Evolutionary conservation across 495 filamentous ascomycete genomes (phyloP), one percentile per base, ranked within the genome.

Genomic region (Trichoderma orchidacearum): DNA sequence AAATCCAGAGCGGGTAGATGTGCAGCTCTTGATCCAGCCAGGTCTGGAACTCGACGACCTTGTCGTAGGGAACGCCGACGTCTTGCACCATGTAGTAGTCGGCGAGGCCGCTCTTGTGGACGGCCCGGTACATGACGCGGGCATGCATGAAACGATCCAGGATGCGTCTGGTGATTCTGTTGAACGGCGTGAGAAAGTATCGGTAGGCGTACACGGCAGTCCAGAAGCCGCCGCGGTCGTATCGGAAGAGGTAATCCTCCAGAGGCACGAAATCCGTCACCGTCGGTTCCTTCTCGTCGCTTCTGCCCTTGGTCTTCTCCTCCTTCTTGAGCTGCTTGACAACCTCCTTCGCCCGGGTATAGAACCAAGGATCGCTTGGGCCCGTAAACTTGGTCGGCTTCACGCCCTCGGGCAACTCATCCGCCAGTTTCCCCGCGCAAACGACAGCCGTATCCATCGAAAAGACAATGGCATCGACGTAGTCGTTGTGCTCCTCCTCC

Each of bases 181-280:
- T 80, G 65, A 80, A 80, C n/a, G 78, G 78, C 6, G 68, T 67
- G 15, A 69, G 58, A 61, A 80, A 80, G 58, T 79, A 80, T 9
- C 64, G 50, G 63, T 72, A 82, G 0, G 78, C 76, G 48, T 76
- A 75, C 18, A 60, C 57, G 21, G 73, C 79, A 1, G 75, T 75
- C 80, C 79, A 83, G 69, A 84, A 84, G 0, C 72, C 78, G 51
- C 77, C 80, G 41, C 80, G 76, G 61, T 83, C 79, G 67, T 82
- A 81, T 25, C 80, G 78, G 63, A 84, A 84, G 17, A 84, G 71
- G 61, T 83, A 84, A 59, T 80, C 78, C 5, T 60, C 59, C 3
- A 80, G 50, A 0, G 78, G 79, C 7, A 80, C 56, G 45, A 57
- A 67, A 2, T 70, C 65, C 2, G 58, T 56, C 29, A 65, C 58